Evolutionary conservation across 352 stramenopile genomes (phyloP), one percentile per base, ranked within the genome.

Genomic region (Aphanomyces cochlioides): DNA sequence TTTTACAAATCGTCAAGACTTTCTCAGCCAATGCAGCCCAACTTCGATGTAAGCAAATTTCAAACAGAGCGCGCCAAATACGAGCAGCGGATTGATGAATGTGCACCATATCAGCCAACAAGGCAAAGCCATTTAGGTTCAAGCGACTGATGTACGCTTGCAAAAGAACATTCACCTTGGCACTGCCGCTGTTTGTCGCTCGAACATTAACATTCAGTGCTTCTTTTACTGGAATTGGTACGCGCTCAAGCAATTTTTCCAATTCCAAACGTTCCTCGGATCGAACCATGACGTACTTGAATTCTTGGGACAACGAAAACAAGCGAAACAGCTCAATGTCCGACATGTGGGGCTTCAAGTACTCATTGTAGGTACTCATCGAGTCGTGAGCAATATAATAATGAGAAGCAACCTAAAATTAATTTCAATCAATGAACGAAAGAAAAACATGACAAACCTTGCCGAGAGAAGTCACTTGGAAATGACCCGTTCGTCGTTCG

Each of bases 271-370:
- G 99, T 82, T 99, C 98, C 77, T 99, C 97, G 10, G 97, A 93
- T 5, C 97, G 89, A 8, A 99, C 96, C 43, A 97, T 96, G 41
- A 99, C 97, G 75, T 99, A 97, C 72, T 95, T 92, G 81, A 99
- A 99, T 81, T 99, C 98, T 71, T 97, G 96, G 64, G 96, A 99
- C 56, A 99, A 88, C 41, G 94, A 98, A 73, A 99, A 99, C 7
- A 99, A 75, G n/a, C 97, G 87, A 63, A 99, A 87, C 36, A 99
- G 89, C 73, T 99, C 98, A 80, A 99, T 99, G 74, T 99, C 97
- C n/a, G 94, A 98, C 97, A 99, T 99, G 72, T 97, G 97, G 3
- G 97, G 96, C 75, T 98, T 98, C 69, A 99, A 78, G 72, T 99
- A 97, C 72, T 98, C 89, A 75, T 98, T 99, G 83, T 99, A 99